Evolutionary conservation across 2,329 filamentous ascomycete species (phyloP), one percentile per base, ranked within the genome.

Genomic region (Aurifilum marmelostoma): DNA sequence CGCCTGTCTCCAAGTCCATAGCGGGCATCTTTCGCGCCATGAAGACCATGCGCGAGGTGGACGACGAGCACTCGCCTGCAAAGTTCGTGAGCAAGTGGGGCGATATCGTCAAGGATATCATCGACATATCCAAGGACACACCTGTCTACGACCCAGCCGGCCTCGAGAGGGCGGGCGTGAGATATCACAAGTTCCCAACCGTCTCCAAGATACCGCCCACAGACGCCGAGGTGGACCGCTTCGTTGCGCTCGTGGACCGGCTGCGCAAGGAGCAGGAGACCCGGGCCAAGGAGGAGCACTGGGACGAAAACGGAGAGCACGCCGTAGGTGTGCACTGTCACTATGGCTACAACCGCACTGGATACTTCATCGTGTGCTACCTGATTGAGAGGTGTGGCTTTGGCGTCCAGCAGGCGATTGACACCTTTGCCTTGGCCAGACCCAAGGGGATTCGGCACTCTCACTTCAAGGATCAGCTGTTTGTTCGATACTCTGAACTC

Each of bases 291-390:
- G 82, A 80, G 27, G 80, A 83, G 2, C 82, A 78, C 73, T 78
- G 77, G 67, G 77, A 80, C 7, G 75, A 81, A 1, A 39, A 61
- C 8, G 54, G 54, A 8, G 80, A 82, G n/a, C 78, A 80, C 27
- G 81, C 90, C 62, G 87, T 97, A 65, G 94, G 91, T 2, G 93
- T 97, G 0, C 95, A 98, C 77, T 98, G 95, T 75, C 95, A 98
- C 76, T 97, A 97, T 74, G 95, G 95, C 0, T 97, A 97, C 81
- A 97, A 98, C 77, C 88, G 94, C 29, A 97, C 95, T 0, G 95
- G 95, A 0, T 97, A 95, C 78, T 92, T 97, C 76, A 88, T 98
- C 64, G 91, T 93, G 41, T 93, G 90, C 75, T 98, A 97, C 76
- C 83, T 98, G n/a, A 90, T 97, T 18, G 94, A 97, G 81, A 84